Base-by-base conservation (phyloP, 805 yeast genomes). In the Wickerhamiella vanderwaltii region DNA sequence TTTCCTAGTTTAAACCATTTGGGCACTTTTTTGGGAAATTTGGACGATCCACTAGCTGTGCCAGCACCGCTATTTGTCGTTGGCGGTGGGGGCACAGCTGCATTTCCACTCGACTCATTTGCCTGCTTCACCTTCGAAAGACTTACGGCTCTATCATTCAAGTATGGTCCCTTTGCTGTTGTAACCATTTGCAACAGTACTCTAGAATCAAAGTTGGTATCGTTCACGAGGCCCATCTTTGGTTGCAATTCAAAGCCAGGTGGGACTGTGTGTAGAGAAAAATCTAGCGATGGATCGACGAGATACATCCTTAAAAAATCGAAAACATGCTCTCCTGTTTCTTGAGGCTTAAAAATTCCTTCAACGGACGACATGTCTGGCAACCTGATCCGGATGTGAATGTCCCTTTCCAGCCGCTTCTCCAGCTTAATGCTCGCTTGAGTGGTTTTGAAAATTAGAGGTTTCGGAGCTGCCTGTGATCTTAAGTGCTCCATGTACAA, bases 311-410 rank as follows among this genome's bases (percentile, higher is more conserved):
- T 45, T 20, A 66, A 66, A 35, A 56, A 55, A 5, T 51, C 47
- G 38, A 60, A 53, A 6, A 68, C 52, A 7, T 52, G 55, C 17
- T 55, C 53, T 4, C 67, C 58, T 0, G 71, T 66, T 37, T 73
- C 73, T 1, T 51, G 49, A 5, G 73, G 65, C 9, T 53, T 52
- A 48, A 78, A 69, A n/a, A 60, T 64, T 13, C 72, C 61, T 48
- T 77, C 76, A 1, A 77, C 52, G 17, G 61, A 62, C 2, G 67
- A 63, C 42, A 67, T 65, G 54, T 78, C 81, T 0, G 83, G 82
- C 45, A 79, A 71, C 41, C 70, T 64, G 9, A 78, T 51, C 43
- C 84, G 62, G 1, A 77, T 54, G 6, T 62, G 53, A 39, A 73
- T 67, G 36, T 56, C 34, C 16, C 46, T 44, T n/a, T 58, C 29